Evolutionary conservation across 768 basidiomycete genomes (phyloP), one percentile per base, ranked within the genome.

Genomic region (Termitomyces sp.): DNA sequence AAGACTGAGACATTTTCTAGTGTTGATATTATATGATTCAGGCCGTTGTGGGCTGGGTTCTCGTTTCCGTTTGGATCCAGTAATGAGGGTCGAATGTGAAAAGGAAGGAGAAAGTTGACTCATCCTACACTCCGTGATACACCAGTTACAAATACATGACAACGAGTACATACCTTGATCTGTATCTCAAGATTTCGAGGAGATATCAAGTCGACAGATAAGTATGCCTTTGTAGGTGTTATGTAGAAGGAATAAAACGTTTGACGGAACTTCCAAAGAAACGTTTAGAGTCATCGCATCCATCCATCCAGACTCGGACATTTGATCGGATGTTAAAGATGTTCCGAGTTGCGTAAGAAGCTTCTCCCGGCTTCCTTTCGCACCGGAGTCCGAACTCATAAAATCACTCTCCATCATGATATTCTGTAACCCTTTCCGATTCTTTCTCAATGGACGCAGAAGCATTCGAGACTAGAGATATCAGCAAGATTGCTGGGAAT

Each of bases 401-500:
- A 57, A n/a, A 56, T 54, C 39, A 45, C n/a, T 30, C n/a, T 11
- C 32, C 23, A 40, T 48, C 39, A 41, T 41, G 27, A 14, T 23
- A 14, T 25, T 17, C n/a, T n/a, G 40, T 12, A 27, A 25, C 28
- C 23, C 46, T 39, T 5, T 40, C 14, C 30, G 1, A 32, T 46
- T n/a, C 52, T 5, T 52, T 34, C 41, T 23, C 52, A 11, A 46
- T 55, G 52, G 5, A 28, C 51, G 17, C 54, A 58, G 54, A 9
- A 39, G 32, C 48, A 43, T 8, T 52, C 37, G 57, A 61, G 41
- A 43, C 58, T 14, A 57, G 57, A 16, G 63, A 65, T 45, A 54
- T 64, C 50, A 63, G 61, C 25, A 57, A 61, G 32, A 62, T 73
- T 39, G 55, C 65, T 28, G 70, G 70, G 30, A 71, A 67, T 59